Evolutionary conservation across 2,329 filamentous ascomycete genomes (phyloP).

Genomic region (Fusarium sp.): DNA sequence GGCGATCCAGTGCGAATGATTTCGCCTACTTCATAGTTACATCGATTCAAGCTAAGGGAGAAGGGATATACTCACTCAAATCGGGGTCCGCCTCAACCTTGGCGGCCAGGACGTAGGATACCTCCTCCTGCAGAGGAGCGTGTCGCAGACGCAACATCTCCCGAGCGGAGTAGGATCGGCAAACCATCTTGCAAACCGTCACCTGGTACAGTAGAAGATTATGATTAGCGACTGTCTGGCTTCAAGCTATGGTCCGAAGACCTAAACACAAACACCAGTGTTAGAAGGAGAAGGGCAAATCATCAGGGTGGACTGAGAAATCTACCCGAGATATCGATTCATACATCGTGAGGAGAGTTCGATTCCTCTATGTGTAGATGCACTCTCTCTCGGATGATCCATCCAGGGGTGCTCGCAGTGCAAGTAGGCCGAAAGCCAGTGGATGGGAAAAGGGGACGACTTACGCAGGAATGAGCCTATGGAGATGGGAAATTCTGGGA

Average conservation of each 20-base stretch:
- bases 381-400: neutral
- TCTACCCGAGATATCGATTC: neutral
- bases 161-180: slow-evolving; percentile 56
- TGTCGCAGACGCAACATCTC: slow-evolving; percentile 57
- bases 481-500: slow-evolving; percentile 51
- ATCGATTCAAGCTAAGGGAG: neutral
- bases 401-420: neutral
- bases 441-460: slow-evolving; percentile 25
- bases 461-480: slow-evolving; percentile 46
- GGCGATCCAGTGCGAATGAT: slow-evolving; percentile 47
- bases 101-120: slow-evolving; percentile 46
- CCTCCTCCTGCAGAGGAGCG: slow-evolving; percentile 38
- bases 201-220: slow-evolving; percentile 46
- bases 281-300: neutral
- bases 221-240: slow-evolving; percentile 48
- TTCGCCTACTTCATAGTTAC: slow-evolving; percentile 42
- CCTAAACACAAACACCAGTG: neutral
- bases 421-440: neutral
- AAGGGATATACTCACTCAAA: slow-evolving; percentile 51
- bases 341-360: neutral
- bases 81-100: slow-evolving; percentile 55
- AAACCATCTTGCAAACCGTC: slow-evolving; percentile 56
- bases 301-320: neutral
- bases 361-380: neutral
- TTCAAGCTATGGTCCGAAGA: slow-evolving; percentile 43